Evolutionary conservation across 768 basidiomycete species (phyloP), one percentile per base, ranked within the genome.

Genomic region (Podaxis sp.): DNA sequence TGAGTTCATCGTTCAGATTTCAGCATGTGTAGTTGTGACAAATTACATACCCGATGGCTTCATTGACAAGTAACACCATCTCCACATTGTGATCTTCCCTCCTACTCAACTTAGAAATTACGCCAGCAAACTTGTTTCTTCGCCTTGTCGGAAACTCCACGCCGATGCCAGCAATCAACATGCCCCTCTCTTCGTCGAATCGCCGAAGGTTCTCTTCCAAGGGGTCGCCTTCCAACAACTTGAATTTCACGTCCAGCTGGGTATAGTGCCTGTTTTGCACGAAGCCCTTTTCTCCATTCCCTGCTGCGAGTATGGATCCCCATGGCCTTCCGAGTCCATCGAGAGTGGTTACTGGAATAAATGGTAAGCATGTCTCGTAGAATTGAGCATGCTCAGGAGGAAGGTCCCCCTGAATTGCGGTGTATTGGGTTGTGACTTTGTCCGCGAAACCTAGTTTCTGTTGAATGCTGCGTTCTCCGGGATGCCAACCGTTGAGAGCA

Each of bases 121-220:
- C 64, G 3, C 87, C 86, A 0, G 84, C 82, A 61, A 88, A 82
- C 69, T 87, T 88, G 65, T 87, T 87, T 65, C 87, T 76, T 64
- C 84, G 68, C 35, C 87, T 71, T 1, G 84, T 84, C 14, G 76
- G 69, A 42, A 84, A 76, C 61, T 88, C 83, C 14, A 87, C 78
- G 3, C 85, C 87, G 38, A 87, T 79, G 0, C 86, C 85, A 4
- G 84, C 83, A 11, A 81, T 72, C 4, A 86, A 69, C 58, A 72
- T 70, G 2, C 66, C 63, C 28, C 65, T 68, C 14, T 66, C 63
- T 21, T 53, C 42, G 18, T 57, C 64, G 35, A 66, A 65, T 5
- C 61, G 50, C 16, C 67, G 64, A 38, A 73, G 63, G 59, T 76
- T 82, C 51, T 75, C 71, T 21, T 70, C 51, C 11, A 86, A 70